Evolutionary conservation across 768 basidiomycete genomes (phyloP).

Genomic region (Lactifluus hygrophoroides): DNA sequence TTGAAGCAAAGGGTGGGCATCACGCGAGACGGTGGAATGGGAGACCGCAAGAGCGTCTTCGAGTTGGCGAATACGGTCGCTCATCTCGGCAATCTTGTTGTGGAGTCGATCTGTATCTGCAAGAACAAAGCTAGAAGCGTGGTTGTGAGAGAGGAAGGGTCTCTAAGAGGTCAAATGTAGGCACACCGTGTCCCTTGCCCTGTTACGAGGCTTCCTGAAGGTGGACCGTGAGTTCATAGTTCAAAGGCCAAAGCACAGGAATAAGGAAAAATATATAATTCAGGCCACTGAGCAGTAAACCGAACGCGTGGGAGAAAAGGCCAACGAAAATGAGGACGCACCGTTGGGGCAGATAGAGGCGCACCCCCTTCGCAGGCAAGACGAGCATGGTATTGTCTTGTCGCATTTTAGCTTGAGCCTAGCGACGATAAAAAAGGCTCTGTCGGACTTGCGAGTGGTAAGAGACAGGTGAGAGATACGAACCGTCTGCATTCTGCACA

Average conservation of each 20-base stretch:
- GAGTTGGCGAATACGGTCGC: conserved; percentile 60
- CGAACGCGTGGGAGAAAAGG: background rate
- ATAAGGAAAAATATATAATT: background rate
- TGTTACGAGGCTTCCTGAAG: conserved; percentile 52
- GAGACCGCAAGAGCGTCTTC: conserved; percentile 57
- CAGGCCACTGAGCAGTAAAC: background rate
- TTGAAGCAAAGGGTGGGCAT: conserved; percentile 50
- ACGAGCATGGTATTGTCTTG: conserved; percentile 50
- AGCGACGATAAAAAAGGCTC: background rate
- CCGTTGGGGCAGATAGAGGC: conserved; percentile 71
- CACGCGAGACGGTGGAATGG: conserved; percentile 37
- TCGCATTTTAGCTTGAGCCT: conserved; percentile 70
- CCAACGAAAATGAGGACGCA: conserved; percentile 16
- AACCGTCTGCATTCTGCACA: conserved; percentile 22
- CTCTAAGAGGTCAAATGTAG: background rate
- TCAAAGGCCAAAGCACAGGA: background rate
- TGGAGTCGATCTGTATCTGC: conserved; percentile 66
- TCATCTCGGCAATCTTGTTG: conserved; percentile 58
- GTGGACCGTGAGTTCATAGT: background rate
- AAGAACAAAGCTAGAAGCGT: conserved; percentile 47
- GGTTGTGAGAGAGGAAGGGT: background rate
- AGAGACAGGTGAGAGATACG: background rate
- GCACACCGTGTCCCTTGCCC: conserved; percentile 69
- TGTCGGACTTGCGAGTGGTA: background rate
- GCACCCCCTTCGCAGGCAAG: conserved; percentile 63